phyloP scores from a whole-genome alignment of 371 early-diverging fungal species.

The Mucor velutinosus region DNA sequence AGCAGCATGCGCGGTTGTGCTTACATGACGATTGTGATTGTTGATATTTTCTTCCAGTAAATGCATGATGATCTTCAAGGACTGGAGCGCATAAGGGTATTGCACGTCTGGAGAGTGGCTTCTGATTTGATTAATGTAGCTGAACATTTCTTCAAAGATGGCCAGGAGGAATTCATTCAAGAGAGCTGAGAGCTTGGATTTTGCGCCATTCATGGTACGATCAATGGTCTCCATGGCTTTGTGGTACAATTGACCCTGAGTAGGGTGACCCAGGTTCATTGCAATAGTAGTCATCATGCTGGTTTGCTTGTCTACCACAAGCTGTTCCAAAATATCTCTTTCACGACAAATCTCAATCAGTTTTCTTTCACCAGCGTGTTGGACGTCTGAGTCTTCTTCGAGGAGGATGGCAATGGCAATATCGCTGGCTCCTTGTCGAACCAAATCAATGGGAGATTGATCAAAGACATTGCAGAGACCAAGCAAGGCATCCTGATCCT shows the following conservation, averaged over 20 bases:
- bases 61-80: slow-evolving; percentile 9
- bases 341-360: not conserved
- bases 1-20: too few relatives aligned
- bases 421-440: not conserved
- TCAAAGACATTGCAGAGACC: not conserved
- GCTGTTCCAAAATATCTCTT: not conserved
- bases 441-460: not conserved
- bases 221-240: not conserved
- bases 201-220: not conserved
- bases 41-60: not conserved
- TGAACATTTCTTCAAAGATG: slow-evolving; percentile 8
- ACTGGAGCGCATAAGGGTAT: slow-evolving; percentile 10
- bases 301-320: not conserved
- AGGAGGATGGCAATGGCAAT: not conserved
- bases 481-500: not conserved
- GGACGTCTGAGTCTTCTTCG: not conserved
- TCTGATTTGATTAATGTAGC: slow-evolving; percentile 13
- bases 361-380: not conserved
- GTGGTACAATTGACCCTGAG: not conserved
- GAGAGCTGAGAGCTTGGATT: not conserved
- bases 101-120: not conserved
- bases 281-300: slow-evolving; percentile 7
- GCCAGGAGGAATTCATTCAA: slow-evolving; percentile 12
- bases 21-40: slow-evolving; percentile 14
- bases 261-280: slow-evolving; percentile 1